Conservation (phyloP, 495 filamentous ascomycete species). For the Cladorrhinum samala region DNA sequence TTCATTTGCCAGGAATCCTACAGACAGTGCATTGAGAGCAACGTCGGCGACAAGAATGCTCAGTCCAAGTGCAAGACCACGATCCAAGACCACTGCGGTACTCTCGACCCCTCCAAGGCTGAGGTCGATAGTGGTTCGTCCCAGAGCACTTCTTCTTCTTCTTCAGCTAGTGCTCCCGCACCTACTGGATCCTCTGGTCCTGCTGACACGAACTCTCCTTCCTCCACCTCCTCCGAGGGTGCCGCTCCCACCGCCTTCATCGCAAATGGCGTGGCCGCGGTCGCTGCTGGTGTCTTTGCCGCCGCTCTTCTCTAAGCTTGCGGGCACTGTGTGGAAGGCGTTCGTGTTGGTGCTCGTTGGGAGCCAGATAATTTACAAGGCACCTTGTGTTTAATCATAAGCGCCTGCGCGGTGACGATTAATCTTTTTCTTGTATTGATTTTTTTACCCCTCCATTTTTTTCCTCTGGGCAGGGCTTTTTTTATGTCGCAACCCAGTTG, state of each 20-base stretch:
- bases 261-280: constrained; percentile 26
- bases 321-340: background rate
- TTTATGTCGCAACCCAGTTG: constrained; percentile 11
- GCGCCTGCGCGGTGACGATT: constrained; percentile 22
- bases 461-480: constrained; percentile 24
- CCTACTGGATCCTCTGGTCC: constrained; percentile 8
- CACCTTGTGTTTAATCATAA: background rate
- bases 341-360: background rate
- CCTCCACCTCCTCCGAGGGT: constrained; percentile 7
- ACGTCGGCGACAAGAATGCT: constrained; percentile 15
- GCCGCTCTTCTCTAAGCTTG: constrained; percentile 26
- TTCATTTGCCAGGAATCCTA: constrained; percentile 30
- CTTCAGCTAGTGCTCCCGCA: constrained; percentile 8
- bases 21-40: constrained; percentile 23
- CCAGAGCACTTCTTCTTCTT: too few relatives aligned
- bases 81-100: constrained; percentile 32
- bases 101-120: constrained; percentile 26
- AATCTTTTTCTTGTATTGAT: constrained; percentile 28
- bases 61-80: constrained; percentile 30
- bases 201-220: constrained; percentile 6
- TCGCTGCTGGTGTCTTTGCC: constrained; percentile 31
- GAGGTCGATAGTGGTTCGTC: background rate
- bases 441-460: constrained; percentile 14
- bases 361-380: background rate
- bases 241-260: constrained; percentile 22